Percentiles rank a stretch among this genome's conserved stretches.
These are phyloP conservation scores for Pestalotiopsis sp. DNA, from an alignment of 2,329 filamentous ascomycete genomes.

Conservation along the genomic window DNA sequence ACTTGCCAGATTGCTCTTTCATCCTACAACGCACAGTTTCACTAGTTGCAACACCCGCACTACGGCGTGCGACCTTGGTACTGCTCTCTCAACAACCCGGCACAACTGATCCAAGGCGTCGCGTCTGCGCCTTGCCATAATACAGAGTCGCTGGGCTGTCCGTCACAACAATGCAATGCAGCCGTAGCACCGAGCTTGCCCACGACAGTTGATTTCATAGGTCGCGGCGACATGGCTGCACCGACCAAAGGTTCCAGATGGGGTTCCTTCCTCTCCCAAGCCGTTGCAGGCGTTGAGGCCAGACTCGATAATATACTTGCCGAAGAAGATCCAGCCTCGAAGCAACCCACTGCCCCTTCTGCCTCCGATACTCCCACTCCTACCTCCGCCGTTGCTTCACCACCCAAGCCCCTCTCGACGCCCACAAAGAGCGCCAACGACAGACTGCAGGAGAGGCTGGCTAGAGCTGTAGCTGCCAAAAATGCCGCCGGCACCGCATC, in stretches of 20 bases:
- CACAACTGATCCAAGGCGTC: background rate
- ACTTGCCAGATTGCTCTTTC: background rate
- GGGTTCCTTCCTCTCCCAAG: conserved; percentile 83
- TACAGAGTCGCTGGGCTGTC: background rate
- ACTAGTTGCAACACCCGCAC: background rate
- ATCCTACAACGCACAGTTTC: background rate
- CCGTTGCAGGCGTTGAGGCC: conserved; percentile 92
- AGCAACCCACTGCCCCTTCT: conserved; percentile 39
- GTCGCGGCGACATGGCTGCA: conserved; percentile 44
- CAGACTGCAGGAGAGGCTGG: conserved; percentile 84
- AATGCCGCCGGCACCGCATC: conserved; percentile 44
- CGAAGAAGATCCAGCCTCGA: conserved; percentile 66
- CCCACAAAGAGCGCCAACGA: conserved; percentile 73
- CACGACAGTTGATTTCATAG: background rate
- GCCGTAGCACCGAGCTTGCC: conserved; percentile 4
- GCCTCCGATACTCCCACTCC: conserved; percentile 29
- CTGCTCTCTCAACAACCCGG: background rate
- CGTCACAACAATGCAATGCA: background rate
- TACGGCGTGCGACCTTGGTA: background rate
- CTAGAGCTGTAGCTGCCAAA: conserved; percentile 81
- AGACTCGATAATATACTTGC: conserved; percentile 88
- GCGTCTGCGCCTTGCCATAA: background rate
- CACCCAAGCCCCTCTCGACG: conserved; percentile 29
- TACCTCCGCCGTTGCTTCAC: conserved; percentile 25
- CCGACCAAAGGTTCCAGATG: conserved; percentile 65